Evolutionary conservation across 2,329 filamentous ascomycete species (phyloP), one percentile per base, ranked within the genome.

Genomic region (Mycosphaerella sp.): DNA sequence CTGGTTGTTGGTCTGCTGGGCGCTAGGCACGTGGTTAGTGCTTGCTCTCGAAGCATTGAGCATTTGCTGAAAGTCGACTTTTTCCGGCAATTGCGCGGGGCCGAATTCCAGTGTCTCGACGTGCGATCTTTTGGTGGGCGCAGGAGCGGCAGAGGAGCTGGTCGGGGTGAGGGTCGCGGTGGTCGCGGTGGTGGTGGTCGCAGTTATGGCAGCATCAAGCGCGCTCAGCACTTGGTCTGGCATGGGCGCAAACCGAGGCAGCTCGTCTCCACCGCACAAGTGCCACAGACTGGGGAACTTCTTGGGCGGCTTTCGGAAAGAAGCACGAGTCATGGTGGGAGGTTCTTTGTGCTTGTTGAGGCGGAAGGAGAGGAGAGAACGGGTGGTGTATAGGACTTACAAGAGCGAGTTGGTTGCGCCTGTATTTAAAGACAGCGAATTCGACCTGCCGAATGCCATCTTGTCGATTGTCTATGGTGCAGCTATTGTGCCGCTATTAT

Each of bases 351-450:
- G 52, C 29, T 23, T 43, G 42, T 26, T 49, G 21, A 26, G 6
- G 12, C 23, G 42, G 34, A 29, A 39, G 43, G 48, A 23, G 43
- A 54, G 42, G 45, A 26, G 48, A 41, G 23, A 23, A 12, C 21
- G 21, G 21, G 21, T 21, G 26, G 26, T 29, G 26, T 29, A 29
- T 10, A 11, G 34, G 6, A 66, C 68, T 58, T 63, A 69, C 67
- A 69, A 70, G 29, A 69, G 57, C 53, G 59, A 62, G 65, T 75
- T 75, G 47, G 69, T 68, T 23, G 71, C 69, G 57, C 73, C 74
- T 17, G 79, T 81, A 63, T 81, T 82, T 63, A 81, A 74, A 55
- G 74, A 78, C 64, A 81, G 69, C 54, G 73, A 75, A 63, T 76
- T 76, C 23, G 74, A 76, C 21, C 44, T 23, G 17, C 42, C 42